Conservation (phyloP, 108 stramenopile species). For the Bacterosira constricta region DNA sequence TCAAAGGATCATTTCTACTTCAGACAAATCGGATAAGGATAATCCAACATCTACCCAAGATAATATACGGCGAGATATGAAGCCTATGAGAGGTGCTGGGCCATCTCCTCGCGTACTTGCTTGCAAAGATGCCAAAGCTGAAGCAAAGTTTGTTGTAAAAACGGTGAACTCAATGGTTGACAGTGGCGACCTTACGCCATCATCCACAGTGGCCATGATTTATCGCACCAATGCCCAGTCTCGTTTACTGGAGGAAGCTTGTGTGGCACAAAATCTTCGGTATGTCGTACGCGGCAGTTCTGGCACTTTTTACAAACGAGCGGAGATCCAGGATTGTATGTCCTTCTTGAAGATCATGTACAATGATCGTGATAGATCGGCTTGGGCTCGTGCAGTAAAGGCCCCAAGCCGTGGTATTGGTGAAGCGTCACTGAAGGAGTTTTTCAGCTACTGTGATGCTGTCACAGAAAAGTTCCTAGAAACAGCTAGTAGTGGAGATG, state of each 20-base stretch:
- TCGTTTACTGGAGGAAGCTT: conserved; percentile 87
- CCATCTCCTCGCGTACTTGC: conserved; percentile 70
- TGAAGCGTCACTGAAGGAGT: conserved; percentile 59
- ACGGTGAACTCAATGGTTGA: conserved; percentile 64
- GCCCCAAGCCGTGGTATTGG: conserved; percentile 79
- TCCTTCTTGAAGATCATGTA: conserved; percentile 75
- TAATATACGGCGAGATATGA: conserved; percentile 69
- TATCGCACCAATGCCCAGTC: conserved; percentile 94
- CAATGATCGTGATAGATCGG: conserved; percentile 69
- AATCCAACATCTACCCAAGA: conserved; percentile 28
- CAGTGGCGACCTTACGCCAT: conserved; percentile 35
- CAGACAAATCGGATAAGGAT: conserved; percentile 1
- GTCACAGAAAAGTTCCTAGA: conserved; percentile 43
- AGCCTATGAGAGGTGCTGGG: conserved; percentile 77
- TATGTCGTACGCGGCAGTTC: conserved; percentile 76
- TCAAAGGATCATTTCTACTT: conserved; percentile 70
- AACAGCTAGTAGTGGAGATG: conserved; percentile 9
- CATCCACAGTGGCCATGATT: conserved; percentile 74
- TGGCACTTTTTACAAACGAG: conserved; percentile 79
- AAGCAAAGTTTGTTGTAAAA: conserved; percentile 75
- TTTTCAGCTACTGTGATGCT: conserved; percentile 61
- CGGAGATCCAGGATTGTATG: conserved; percentile 80
- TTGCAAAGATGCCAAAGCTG: conserved; percentile 70
- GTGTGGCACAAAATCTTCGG: conserved; percentile 71
- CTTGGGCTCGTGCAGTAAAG: conserved; percentile 73